phyloP scores from a whole-genome alignment of 768 basidiomycete species.

The Hysterangium stoloniferum region DNA sequence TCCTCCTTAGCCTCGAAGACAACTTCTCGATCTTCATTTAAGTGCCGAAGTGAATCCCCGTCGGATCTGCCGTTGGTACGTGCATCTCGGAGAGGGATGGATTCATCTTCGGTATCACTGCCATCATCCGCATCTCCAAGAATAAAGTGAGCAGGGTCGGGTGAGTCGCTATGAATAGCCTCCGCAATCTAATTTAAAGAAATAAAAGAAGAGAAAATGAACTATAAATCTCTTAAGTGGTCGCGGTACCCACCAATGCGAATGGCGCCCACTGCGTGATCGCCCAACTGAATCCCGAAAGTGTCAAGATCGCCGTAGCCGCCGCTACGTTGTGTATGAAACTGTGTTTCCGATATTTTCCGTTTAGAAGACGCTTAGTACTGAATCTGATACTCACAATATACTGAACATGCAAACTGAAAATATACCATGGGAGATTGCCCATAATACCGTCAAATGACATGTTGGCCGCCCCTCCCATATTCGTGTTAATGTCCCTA shows the following conservation, averaged over 20 bases:
- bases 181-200: slow-evolving; percentile 17
- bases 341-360: too few relatives aligned
- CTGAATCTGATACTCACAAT: slow-evolving; percentile 47
- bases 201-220: not conserved
- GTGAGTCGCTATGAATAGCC: slow-evolving; percentile 10
- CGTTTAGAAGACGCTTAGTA: slow-evolving; percentile 1
- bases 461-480: slow-evolving; percentile 2
- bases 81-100: slow-evolving; percentile 34
- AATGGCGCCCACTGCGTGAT: slow-evolving; percentile 91
- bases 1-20: slow-evolving; percentile 17
- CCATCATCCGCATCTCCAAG: slow-evolving; percentile 8
- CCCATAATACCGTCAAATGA: slow-evolving; percentile 70
- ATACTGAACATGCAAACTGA: slow-evolving; percentile 73
- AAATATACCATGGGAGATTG: slow-evolving; percentile 66
- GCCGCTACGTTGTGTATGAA: slow-evolving; percentile 62
- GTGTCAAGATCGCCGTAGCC: slow-evolving; percentile 66
- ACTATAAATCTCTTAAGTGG: not conserved
- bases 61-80: slow-evolving; percentile 20
- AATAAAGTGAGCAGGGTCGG: not conserved
- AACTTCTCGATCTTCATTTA: not conserved
- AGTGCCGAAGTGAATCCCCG: not conserved
- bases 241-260: slow-evolving; percentile 52
- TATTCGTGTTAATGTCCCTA: not conserved
- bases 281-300: slow-evolving; percentile 90
- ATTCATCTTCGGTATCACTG: slow-evolving; percentile 14